Evolutionary conservation across 2,329 filamentous ascomycete genomes (phyloP), one percentile per base, ranked within the genome.

Genomic region (Leptosphaerulina australis): DNA sequence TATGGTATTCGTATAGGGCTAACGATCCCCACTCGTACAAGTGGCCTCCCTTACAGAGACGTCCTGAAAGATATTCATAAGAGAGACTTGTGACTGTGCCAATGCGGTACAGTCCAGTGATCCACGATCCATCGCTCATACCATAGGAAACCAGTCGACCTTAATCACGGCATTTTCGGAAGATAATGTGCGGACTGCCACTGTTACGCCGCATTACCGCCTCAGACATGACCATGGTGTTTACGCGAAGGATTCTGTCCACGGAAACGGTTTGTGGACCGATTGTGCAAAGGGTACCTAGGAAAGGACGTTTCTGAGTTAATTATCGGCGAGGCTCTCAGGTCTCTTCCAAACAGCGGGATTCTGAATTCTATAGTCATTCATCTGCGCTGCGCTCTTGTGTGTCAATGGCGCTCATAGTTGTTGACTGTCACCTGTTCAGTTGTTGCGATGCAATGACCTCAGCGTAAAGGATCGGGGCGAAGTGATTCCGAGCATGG

Each of bases 71-170:
- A n/a, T 41, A 15, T 26, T 14, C 11, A 20, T 31, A 26, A 30
- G 22, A 45, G 30, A 34, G 7, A 20, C 4, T 26, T 15, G 20
- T 14, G 17, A 18, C 14, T 36, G 30, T 41, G 36, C 30, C 30
- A 43, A 26, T 41, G 41, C 26, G 36, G 41, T 37, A 31, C 26
- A 45, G 41, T 26, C n/a, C 48, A 46, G 18, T 34, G 26, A 17
- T 31, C 48, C 36, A 43, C 25, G 21, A 21, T 36, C 30, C 36
- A 22, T 30, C 22, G 30, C 30, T 21, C 41, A 25, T n/a, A 8
- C 31, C 11, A 11, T 18, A 18, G 22, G n/a, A 9, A 22, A 9
- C 21, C 31, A 33, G 25, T 15, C 21, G 26, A 28, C 15, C 36
- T 20, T 30, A 15, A 21, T n/a, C 24, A 33, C 37, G 30, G 25